Evolutionary conservation across 2,329 filamentous ascomycete species (phyloP).

Genomic region (Akanthomyces dipterigenus): DNA sequence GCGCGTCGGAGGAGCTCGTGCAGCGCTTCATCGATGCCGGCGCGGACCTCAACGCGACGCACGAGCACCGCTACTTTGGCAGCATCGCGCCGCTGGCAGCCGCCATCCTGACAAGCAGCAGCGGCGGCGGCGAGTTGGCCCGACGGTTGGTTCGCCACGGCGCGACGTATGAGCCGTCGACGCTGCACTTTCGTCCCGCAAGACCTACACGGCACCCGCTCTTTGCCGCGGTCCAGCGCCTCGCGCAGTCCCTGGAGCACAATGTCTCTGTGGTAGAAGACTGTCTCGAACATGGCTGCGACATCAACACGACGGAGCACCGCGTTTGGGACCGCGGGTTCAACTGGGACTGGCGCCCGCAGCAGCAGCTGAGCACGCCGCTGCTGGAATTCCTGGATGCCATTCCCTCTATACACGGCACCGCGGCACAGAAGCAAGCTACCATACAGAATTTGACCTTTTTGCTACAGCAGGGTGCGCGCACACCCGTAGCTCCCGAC

Average conservation of each 20-base stretch:
- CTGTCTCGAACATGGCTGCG: not conserved
- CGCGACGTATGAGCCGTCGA: not conserved
- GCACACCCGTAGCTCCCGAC: not conserved
- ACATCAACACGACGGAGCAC: not conserved
- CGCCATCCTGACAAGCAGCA: not conserved
- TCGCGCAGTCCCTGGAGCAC: not conserved
- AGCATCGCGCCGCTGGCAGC: not conserved
- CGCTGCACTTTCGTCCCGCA: not conserved
- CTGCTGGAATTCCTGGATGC: conserved; percentile 3
- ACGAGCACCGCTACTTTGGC: not conserved
- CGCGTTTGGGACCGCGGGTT: not conserved
- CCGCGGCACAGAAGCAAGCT: not conserved
- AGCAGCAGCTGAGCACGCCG: not conserved
- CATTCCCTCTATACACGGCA: not conserved
- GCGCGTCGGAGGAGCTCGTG: not conserved
- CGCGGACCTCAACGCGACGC: not conserved
- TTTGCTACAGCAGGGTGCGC: not conserved
- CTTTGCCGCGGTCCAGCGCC: not conserved
- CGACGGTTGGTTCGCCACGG: not conserved
- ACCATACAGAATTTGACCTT: not conserved
- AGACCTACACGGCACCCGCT: not conserved
- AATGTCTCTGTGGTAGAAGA: not conserved
- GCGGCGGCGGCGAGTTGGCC: not conserved
- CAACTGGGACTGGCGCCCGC: conserved; percentile 8
- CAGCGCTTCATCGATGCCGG: not conserved